Conservation (phyloP, 768 basidiomycete species). For the Suillus discolor region DNA sequence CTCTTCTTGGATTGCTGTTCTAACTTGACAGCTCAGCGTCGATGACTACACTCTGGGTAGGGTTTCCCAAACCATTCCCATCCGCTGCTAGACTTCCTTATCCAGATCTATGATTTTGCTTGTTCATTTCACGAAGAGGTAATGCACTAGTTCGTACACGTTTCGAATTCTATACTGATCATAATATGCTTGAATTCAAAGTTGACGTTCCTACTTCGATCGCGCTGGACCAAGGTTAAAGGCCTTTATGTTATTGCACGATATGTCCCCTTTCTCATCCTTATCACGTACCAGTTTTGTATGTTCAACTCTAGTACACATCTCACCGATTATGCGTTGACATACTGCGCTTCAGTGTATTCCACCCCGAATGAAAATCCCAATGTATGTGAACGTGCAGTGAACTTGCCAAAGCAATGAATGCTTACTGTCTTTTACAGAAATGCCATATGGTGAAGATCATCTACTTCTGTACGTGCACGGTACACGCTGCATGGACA, state of each 20-base stretch:
- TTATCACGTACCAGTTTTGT: neutral
- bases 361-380: neutral
- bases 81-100: neutral
- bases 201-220: neutral
- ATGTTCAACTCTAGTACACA: neutral
- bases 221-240: neutral
- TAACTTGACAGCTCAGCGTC: neutral
- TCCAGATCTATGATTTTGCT: neutral
- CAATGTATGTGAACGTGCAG: neutral
- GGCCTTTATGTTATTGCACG: neutral
- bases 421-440: neutral
- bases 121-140: neutral
- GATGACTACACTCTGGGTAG: neutral
- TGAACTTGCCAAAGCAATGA: neutral
- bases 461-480: neutral
- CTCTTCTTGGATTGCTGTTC: neutral
- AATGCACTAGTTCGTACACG: neutral
- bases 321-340: neutral
- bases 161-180: neutral
- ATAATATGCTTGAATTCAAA: neutral
- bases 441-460: neutral
- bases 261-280: neutral
- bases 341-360: neutral
- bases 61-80: neutral
- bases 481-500: neutral